Conservation (phyloP, 352 stramenopile genomes). For the Globisporangium ultimum region DNA sequence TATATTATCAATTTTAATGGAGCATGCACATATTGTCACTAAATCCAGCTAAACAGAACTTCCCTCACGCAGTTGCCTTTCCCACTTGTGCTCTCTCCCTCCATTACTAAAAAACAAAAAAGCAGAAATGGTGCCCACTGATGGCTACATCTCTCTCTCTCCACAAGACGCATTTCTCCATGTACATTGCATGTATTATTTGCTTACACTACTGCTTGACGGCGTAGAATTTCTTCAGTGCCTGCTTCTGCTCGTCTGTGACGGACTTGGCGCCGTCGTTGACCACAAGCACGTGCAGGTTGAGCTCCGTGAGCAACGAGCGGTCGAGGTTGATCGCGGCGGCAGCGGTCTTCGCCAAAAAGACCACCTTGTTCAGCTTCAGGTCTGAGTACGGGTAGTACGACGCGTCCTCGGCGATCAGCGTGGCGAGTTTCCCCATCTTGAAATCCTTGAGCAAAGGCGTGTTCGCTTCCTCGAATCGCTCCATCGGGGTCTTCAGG, state of each 20-base stretch:
- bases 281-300: conserved; percentile 54
- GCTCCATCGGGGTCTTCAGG: conserved; percentile 72
- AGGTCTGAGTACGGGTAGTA: conserved; percentile 63
- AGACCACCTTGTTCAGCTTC: conserved; percentile 53
- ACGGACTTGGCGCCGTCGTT: conserved; percentile 31
- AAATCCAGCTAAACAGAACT: too few species aligned
- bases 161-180: background rate
- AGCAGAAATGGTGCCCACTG: too few species aligned
- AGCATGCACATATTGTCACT: too few species aligned
- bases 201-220: conserved; percentile 8
- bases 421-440: conserved; percentile 52
- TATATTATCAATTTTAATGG: too few species aligned
- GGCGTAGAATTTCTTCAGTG: conserved; percentile 29
- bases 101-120: too few species aligned
- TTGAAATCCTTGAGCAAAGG: conserved; percentile 52
- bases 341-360: conserved; percentile 42
- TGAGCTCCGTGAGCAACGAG: conserved; percentile 30
- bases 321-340: conserved; percentile 49
- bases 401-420: conserved; percentile 62
- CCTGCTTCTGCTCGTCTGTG: conserved; percentile 27
- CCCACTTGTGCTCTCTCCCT: too few species aligned
- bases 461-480: conserved; percentile 66
- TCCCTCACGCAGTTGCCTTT: too few species aligned
- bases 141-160: too few species aligned
- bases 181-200: background rate